These are phyloP conservation scores for Cochlearia excelsa DNA, from an alignment of 345 rosid genomes.

Conservation along the genomic window DNA sequence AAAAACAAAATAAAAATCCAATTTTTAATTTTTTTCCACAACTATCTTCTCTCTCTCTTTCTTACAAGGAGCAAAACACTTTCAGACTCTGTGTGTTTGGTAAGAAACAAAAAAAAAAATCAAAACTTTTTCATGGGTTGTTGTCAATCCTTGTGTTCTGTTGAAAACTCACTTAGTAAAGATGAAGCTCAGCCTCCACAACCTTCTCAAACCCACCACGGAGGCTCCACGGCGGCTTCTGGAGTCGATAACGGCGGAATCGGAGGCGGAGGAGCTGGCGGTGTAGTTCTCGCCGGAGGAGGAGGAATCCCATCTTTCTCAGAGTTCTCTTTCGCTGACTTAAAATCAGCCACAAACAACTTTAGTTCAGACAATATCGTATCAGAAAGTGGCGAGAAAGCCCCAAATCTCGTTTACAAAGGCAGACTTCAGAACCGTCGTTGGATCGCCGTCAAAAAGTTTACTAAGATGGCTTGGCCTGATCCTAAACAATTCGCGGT, in stretches of 20 bases:
- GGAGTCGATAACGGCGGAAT: slow-evolving; percentile 34
- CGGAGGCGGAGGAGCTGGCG: slow-evolving; percentile 35
- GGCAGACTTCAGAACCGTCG: slow-evolving; percentile 63
- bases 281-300: slow-evolving; percentile 14
- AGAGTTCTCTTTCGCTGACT: slow-evolving; percentile 63
- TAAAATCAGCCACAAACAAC: slow-evolving; percentile 64
- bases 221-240: slow-evolving; percentile 30
- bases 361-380: slow-evolving; percentile 66
- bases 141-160: slow-evolving; percentile 54
- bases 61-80: slow-evolving; percentile 34
- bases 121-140: slow-evolving; percentile 54
- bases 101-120: neutral
- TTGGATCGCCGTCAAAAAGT: slow-evolving; percentile 89
- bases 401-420: slow-evolving; percentile 64
- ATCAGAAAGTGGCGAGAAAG: slow-evolving; percentile 69
- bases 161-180: slow-evolving; percentile 42
- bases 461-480: slow-evolving; percentile 79
- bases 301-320: slow-evolving; percentile 50
- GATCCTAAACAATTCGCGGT: slow-evolving; percentile 77
- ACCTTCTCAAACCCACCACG: slow-evolving; percentile 32
- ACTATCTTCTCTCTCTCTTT: slow-evolving; percentile 28
- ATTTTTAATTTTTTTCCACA: slow-evolving; percentile 18
- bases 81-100: slow-evolving; percentile 19
- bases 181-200: slow-evolving; percentile 37
- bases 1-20: slow-evolving; percentile 18